Evolutionary conservation across 441 rosid species (phyloP).

Genomic region (Pelargonium myrrhifolium): DNA sequence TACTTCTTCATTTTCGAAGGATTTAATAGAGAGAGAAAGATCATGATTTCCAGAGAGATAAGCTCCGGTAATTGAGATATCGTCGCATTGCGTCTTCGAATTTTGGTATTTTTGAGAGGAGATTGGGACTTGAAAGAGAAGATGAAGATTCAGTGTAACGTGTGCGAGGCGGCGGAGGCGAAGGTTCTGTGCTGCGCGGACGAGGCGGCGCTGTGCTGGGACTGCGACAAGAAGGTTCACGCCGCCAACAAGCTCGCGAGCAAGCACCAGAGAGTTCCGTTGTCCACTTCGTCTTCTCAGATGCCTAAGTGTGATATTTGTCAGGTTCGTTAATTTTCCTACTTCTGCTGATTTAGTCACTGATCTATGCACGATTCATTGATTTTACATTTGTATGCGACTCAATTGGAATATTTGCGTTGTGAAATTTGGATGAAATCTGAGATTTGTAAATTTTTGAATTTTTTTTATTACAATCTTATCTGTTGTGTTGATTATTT

Average conservation of each 20-base stretch:
- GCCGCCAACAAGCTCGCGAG: conserved; percentile 94
- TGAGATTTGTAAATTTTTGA: background rate
- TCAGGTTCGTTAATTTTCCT: conserved; percentile 41
- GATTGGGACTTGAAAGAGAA: background rate
- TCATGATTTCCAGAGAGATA: background rate
- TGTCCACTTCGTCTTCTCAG: conserved; percentile 51
- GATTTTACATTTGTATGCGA: background rate
- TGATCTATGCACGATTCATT: background rate
- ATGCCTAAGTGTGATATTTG: conserved; percentile 89
- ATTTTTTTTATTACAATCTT: background rate
- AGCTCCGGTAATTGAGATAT: background rate
- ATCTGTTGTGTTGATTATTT: background rate
- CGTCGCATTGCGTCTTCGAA: background rate
- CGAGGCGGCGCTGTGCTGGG: conserved; percentile 90
- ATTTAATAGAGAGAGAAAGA: background rate
- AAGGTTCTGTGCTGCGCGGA: conserved; percentile 92
- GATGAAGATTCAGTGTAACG: conserved; percentile 98
- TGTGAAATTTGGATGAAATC: background rate
- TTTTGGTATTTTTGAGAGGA: background rate
- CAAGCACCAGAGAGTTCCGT: conserved; percentile 88
- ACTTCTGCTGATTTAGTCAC: background rate
- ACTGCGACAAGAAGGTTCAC: conserved; percentile 77
- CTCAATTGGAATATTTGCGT: background rate
- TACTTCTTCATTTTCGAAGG: background rate
- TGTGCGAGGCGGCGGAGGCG: conserved; percentile 86